Evolutionary conservation across 192 early-diverging fungal species (phyloP).

Genomic region (Entomortierella beljakovae): DNA sequence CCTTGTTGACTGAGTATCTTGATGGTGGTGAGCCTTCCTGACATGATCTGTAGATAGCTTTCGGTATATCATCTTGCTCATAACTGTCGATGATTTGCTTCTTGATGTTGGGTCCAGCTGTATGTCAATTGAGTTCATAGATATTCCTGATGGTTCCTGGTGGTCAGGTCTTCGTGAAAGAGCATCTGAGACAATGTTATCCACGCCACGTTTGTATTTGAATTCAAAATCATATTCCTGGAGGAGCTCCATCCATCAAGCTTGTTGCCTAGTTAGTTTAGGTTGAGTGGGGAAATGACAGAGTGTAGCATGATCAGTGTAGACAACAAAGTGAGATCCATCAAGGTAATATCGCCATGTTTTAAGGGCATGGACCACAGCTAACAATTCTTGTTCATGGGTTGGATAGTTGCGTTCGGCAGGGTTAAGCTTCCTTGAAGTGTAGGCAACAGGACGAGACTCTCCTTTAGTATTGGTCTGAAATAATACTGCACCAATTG

Average conservation of each 20-base stretch:
- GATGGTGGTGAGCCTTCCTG: neutral
- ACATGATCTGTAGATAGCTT: constrained; percentile 6
- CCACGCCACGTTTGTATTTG: constrained; percentile 28
- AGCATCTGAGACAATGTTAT: constrained; percentile 51
- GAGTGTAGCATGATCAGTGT: too few species aligned
- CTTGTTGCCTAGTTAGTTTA: constrained; percentile 21
- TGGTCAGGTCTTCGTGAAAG: constrained; percentile 33
- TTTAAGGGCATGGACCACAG: too few species aligned
- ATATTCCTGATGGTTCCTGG: neutral
- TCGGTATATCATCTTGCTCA: neutral
- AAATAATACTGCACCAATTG: constrained; percentile 54
- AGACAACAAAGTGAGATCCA: constrained; percentile 26
- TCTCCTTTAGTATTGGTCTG: constrained; percentile 34
- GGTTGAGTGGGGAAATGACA: constrained; percentile 55
- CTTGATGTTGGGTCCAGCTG: neutral
- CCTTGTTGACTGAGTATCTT: neutral
- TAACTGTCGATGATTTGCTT: neutral
- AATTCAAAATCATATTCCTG: too few species aligned
- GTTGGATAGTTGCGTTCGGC: too few species aligned
- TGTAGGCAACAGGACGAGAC: constrained; percentile 38
- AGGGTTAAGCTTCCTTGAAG: constrained; percentile 28
- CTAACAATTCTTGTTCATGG: too few species aligned
- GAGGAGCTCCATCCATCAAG: constrained; percentile 20
- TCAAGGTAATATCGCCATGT: constrained; percentile 50
- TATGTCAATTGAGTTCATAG: neutral